These are phyloP conservation scores for Mortierella claussenii DNA, from an alignment of 192 early-diverging fungal species.

Conservation along the genomic window DNA sequence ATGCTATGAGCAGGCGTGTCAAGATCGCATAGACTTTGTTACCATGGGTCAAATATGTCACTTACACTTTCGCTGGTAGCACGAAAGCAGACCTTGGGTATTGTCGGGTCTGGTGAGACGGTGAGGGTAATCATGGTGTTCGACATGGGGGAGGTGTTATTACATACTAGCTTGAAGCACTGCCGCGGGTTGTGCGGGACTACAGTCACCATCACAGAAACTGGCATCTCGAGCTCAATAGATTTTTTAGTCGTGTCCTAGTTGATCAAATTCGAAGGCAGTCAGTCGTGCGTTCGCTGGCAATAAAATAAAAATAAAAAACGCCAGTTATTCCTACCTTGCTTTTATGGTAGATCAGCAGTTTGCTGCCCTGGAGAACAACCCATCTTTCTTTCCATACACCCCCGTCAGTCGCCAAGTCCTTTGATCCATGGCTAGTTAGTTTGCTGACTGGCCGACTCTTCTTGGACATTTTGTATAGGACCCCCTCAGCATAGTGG, in stretches of 20 bases:
- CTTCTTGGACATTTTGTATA: conserved; percentile 44
- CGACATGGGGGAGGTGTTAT: conserved; percentile 7
- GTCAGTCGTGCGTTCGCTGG: no score
- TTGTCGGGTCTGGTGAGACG: conserved; percentile 11
- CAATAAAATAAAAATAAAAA: not conserved
- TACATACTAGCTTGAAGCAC: conserved; percentile 15
- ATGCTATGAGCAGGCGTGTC: no score
- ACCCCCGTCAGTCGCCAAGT: not conserved
- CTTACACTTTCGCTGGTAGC: conserved; percentile 47
- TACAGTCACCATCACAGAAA: conserved; percentile 1
- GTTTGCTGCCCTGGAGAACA: conserved; percentile 31
- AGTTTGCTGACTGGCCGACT: not conserved
- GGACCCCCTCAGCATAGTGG: conserved; percentile 40
- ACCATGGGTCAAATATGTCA: no score
- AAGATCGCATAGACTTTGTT: no score
- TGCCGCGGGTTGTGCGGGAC: conserved; percentile 19
- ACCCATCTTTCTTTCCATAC: conserved; percentile 46
- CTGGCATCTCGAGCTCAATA: conserved; percentile 11
- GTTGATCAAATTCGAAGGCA: no score
- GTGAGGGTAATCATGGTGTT: conserved; percentile 19
- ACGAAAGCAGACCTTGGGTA: conserved; percentile 24
- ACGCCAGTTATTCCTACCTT: conserved; percentile 15
- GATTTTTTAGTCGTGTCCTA: conserved; percentile 35
- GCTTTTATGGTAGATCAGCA: conserved; percentile 32
- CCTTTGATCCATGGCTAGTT: conserved; percentile 3